Conservation (phyloP, 306 rosid species). For the Sicyos baderoa region DNA sequence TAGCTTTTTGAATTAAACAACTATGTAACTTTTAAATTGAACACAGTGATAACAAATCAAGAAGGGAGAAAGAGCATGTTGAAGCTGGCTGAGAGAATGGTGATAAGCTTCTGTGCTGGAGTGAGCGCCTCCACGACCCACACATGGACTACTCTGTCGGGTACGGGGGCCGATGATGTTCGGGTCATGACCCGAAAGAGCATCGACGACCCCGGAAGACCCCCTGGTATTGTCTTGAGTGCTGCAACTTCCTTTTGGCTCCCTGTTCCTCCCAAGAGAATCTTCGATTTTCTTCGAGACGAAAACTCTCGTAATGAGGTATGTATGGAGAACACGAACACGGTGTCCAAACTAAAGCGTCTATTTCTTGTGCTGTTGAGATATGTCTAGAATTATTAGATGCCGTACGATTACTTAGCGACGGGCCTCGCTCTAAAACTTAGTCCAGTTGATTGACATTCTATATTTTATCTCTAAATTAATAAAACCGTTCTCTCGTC, state of each 20-base stretch:
- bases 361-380: too few species aligned
- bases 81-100: constrained; percentile 96
- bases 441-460: too few species aligned
- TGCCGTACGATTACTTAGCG: too few species aligned
- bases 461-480: too few species aligned
- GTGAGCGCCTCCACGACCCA: constrained; percentile 95
- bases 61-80: constrained; percentile 94
- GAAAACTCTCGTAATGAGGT: constrained; percentile 89
- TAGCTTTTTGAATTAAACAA: too few species aligned
- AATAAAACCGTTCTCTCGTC: too few species aligned
- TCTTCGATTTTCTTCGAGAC: constrained; percentile 83
- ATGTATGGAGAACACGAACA: constrained; percentile 8
- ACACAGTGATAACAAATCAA: constrained; percentile 89
- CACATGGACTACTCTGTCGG: constrained; percentile 84
- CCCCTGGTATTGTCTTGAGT: constrained; percentile 86
- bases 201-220: constrained; percentile 89
- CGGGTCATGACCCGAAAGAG: constrained; percentile 94
- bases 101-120: constrained; percentile 86
- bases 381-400: too few species aligned
- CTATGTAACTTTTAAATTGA: too few species aligned
- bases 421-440: too few species aligned
- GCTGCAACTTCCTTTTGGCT: constrained; percentile 99
- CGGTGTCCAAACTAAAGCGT: too few species aligned
- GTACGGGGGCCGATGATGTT: constrained; percentile 91
- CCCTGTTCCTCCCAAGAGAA: constrained; percentile 73